phyloP scores from a whole-genome alignment of 2,329 filamentous ascomycete species.

The Madurella mycetomatis region DNA sequence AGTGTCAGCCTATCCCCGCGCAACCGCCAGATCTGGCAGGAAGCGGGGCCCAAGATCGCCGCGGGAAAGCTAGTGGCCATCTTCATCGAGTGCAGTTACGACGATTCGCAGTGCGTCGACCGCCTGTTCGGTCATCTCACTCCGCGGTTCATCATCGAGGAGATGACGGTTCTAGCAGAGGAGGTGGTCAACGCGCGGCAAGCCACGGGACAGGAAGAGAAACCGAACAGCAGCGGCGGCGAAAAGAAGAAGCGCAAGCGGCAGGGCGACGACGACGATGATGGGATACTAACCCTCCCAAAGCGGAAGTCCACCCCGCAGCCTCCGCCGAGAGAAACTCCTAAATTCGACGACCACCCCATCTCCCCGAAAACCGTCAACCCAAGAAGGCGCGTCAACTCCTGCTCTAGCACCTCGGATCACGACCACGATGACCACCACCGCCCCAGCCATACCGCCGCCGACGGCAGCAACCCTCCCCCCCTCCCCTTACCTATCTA shows the following conservation, averaged over 20 bases:
- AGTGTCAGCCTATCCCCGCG: conserved; percentile 75
- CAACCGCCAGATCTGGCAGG: conserved; percentile 78
- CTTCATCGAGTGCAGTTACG: conserved; percentile 95
- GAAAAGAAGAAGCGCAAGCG: conserved; percentile 57
- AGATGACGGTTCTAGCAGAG: conserved; percentile 66
- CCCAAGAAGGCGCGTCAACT: conserved; percentile 8
- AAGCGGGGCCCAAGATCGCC: conserved; percentile 81
- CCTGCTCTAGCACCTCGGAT: conserved; percentile 7
- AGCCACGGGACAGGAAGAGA: conserved; percentile 24
- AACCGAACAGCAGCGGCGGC: conserved; percentile 10
- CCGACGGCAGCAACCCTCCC: not conserved
- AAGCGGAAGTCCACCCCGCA: conserved; percentile 21
- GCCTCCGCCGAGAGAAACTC: conserved; percentile 13
- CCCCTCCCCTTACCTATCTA: not conserved
- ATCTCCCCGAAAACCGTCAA: conserved; percentile 9
- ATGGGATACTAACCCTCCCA: conserved; percentile 7
- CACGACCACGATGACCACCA: conserved; percentile 20
- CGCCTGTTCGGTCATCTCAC: conserved; percentile 85
- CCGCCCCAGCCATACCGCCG: conserved; percentile 2
- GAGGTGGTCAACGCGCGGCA: conserved; percentile 58
- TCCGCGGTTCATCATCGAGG: conserved; percentile 74
- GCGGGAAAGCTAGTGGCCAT: conserved; percentile 69
- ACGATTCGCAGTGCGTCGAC: conserved; percentile 71
- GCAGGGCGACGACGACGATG: conserved; percentile 35
- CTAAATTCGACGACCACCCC: conserved; percentile 18